phyloP scores from a whole-genome alignment of 768 basidiomycete species.

The Suillus spraguei region DNA sequence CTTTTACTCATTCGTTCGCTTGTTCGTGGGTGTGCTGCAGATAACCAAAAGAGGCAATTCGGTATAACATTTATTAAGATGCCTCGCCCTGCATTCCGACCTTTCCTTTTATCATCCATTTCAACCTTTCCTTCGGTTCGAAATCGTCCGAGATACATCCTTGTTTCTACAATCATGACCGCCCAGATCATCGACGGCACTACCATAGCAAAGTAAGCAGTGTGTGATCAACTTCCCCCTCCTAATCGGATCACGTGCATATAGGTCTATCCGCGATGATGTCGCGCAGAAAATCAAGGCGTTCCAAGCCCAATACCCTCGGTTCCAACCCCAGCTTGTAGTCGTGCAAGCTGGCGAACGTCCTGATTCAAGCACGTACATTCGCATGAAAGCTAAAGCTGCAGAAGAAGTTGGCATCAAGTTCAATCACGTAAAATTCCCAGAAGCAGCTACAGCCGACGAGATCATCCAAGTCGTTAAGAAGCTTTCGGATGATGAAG shows the following conservation, averaged over 20 bases:
- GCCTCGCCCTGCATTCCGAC: neutral
- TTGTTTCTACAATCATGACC: conserved; percentile 35
- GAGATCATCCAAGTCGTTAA: conserved; percentile 78
- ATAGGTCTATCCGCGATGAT: conserved; percentile 77
- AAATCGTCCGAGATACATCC: conserved; percentile 8
- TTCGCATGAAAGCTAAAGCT: conserved; percentile 98
- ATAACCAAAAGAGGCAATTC: conserved; percentile 12
- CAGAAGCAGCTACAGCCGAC: conserved; percentile 69
- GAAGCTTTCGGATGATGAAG: conserved; percentile 80
- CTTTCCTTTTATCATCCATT: conserved; percentile 13
- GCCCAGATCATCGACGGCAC: conserved; percentile 81
- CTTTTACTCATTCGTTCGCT: conserved; percentile 1
- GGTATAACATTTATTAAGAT: conserved; percentile 12
- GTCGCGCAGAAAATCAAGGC: conserved; percentile 71
- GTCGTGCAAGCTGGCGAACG: conserved; percentile 95
- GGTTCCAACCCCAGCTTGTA: conserved; percentile 87
- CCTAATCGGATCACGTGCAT: conserved; percentile 17
- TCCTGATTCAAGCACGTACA: conserved; percentile 88
- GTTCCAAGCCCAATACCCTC: conserved; percentile 70
- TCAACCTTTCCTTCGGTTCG: conserved; percentile 9
- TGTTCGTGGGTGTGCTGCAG: neutral
- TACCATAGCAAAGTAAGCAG: conserved; percentile 75
- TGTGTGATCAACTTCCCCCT: conserved; percentile 7
- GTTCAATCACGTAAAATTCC: conserved; percentile 76
- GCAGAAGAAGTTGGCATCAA: conserved; percentile 92